Evolutionary conservation across 176 grass and related monocot species (phyloP).

Genomic region (Musa itinerans): DNA sequence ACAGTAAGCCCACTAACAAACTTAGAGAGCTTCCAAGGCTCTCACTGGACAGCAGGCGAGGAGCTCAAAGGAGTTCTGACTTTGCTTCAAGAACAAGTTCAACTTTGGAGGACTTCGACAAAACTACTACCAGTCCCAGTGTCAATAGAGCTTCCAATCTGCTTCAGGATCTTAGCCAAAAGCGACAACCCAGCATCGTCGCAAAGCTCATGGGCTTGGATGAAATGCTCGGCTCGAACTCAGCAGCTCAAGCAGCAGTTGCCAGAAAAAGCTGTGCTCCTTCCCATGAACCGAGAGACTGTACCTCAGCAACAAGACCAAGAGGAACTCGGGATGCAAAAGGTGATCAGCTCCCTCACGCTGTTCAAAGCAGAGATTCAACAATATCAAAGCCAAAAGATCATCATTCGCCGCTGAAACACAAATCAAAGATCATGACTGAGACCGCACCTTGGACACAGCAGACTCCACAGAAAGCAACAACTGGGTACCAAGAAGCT

Average conservation of each 20-base stretch:
- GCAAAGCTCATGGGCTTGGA: slow-evolving; percentile 93
- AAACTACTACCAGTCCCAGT: slow-evolving; percentile 33
- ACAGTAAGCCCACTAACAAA: slow-evolving; percentile 38
- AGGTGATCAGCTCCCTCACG: slow-evolving; percentile 12
- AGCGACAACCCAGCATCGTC: slow-evolving; percentile 48
- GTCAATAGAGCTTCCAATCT: slow-evolving; percentile 27
- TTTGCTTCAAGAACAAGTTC: slow-evolving; percentile 22
- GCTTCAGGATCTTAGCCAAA: slow-evolving; percentile 50
- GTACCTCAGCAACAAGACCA: slow-evolving; percentile 4
- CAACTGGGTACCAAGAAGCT: slow-evolving; percentile 21
- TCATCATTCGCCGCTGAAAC: slow-evolving; percentile 37
- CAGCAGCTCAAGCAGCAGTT: background rate
- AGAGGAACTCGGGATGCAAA: slow-evolving; percentile 9
- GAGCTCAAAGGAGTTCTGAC: slow-evolving; percentile 29
- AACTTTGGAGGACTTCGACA: slow-evolving; percentile 30
- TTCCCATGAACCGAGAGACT: slow-evolving; percentile 2
- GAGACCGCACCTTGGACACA: slow-evolving; percentile 2
- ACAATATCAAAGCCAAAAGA: slow-evolving; percentile 20
- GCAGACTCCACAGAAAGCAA: slow-evolving; percentile 21
- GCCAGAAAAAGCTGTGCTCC: background rate
- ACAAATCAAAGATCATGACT: background rate
- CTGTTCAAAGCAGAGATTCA: slow-evolving; percentile 24
- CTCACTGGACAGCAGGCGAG: slow-evolving; percentile 86
- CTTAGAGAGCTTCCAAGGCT: slow-evolving; percentile 68
- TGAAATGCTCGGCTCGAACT: slow-evolving; percentile 31